Evolutionary conservation across 805 yeast genomes (phyloP).

Genomic region (Candida lessepsii): DNA sequence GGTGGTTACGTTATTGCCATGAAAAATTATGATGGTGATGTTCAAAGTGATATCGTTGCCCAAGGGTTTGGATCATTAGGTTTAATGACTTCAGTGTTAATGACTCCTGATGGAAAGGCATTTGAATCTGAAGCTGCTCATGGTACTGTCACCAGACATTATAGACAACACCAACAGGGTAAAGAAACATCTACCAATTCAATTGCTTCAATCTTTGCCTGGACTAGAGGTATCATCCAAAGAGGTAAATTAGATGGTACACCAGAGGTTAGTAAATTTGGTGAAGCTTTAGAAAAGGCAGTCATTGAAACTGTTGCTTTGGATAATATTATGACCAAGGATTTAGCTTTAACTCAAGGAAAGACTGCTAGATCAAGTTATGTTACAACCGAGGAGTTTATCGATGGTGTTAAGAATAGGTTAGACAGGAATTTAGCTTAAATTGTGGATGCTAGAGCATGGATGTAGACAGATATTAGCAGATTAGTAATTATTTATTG

Average conservation of each 20-base stretch:
- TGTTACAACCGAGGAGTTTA: slow-evolving; percentile 90
- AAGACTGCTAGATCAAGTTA: slow-evolving; percentile 77
- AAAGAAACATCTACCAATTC: slow-evolving; percentile 97
- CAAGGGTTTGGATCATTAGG: slow-evolving; percentile 98
- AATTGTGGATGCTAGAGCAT: neutral
- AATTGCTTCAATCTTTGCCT: slow-evolving; percentile 94
- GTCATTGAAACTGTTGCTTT: slow-evolving; percentile 79
- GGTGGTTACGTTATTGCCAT: slow-evolving; percentile 95
- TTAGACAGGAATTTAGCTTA: slow-evolving; percentile 39
- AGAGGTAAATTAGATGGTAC: slow-evolving; percentile 88
- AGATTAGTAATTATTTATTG: slow-evolving; percentile 28
- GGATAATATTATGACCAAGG: slow-evolving; percentile 94
- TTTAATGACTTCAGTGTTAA: slow-evolving; percentile 93
- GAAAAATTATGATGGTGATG: slow-evolving; percentile 98
- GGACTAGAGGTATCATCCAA: slow-evolving; percentile 92
- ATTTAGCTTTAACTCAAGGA: slow-evolving; percentile 86
- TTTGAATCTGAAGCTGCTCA: slow-evolving; percentile 99
- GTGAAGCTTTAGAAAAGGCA: slow-evolving; percentile 74
- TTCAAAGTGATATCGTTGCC: slow-evolving; percentile 93
- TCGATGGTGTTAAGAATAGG: slow-evolving; percentile 75
- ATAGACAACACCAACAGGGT: slow-evolving; percentile 93
- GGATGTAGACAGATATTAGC: slow-evolving; percentile 19
- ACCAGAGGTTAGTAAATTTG: slow-evolving; percentile 82
- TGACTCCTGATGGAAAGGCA: slow-evolving; percentile 95
- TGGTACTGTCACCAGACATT: slow-evolving; percentile 97